Evolutionary conservation across 441 rosid genomes (phyloP).

Genomic region (Melastoma candidum): DNA sequence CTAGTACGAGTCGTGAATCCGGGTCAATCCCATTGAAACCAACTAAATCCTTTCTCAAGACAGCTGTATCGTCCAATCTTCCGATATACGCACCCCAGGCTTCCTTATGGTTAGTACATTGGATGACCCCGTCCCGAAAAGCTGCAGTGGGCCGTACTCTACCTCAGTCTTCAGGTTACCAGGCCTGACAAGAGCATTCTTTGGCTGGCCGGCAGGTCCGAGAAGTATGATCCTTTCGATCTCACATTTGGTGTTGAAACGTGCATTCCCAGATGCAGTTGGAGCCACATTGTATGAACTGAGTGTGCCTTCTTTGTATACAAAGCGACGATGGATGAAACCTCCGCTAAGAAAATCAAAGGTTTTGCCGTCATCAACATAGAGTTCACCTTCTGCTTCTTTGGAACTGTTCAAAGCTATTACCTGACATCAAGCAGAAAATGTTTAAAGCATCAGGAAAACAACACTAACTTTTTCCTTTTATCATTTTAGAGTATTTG

Average conservation of each 20-base stretch:
- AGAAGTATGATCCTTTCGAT: slow-evolving; percentile 81
- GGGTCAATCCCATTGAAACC: slow-evolving; percentile 1
- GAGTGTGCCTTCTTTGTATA: slow-evolving; percentile 67
- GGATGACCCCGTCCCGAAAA: slow-evolving; percentile 29
- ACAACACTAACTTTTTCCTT: background rate
- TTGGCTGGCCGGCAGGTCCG: slow-evolving; percentile 43
- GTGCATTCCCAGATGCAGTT: slow-evolving; percentile 21
- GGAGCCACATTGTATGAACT: slow-evolving; percentile 41
- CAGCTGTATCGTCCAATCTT: slow-evolving; percentile 75
- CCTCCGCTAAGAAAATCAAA: slow-evolving; percentile 61
- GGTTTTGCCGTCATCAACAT: slow-evolving; percentile 87
- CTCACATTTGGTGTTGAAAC: slow-evolving; percentile 42
- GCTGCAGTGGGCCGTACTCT: slow-evolving; percentile 55
- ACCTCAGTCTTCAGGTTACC: slow-evolving; percentile 44
- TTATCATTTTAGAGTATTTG: no score
- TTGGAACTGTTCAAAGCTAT: slow-evolving; percentile 84
- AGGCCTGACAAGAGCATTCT: slow-evolving; percentile 58
- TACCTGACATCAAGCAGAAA: slow-evolving; percentile 35
- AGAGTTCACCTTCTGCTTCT: slow-evolving; percentile 91
- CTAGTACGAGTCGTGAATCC: background rate
- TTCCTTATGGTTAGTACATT: slow-evolving; percentile 64
- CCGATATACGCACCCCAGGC: slow-evolving; percentile 70
- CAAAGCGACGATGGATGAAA: slow-evolving; percentile 68
- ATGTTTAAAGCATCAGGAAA: slow-evolving; percentile 1
- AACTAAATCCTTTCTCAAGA: slow-evolving; percentile 24